These are phyloP conservation scores for Aureobasidium sp. DNA, from an alignment of 2,329 filamentous ascomycete genomes.

Conservation along the genomic window DNA sequence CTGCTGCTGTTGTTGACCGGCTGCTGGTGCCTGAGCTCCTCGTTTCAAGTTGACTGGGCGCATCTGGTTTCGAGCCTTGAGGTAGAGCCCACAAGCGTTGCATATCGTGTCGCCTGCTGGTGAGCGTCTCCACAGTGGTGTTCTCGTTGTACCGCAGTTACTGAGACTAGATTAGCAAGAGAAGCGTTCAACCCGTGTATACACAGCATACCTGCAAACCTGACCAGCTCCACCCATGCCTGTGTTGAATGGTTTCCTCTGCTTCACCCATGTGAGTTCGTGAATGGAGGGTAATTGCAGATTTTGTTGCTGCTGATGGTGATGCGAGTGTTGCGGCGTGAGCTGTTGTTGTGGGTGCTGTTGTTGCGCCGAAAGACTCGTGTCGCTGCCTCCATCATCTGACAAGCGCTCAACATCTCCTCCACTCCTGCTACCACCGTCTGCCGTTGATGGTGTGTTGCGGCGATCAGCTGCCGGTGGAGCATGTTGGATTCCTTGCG, in stretches of 20 bases:
- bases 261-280: constrained; percentile 17
- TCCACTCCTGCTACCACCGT: constrained; percentile 10
- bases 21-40: constrained; percentile 42
- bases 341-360: constrained; percentile 17
- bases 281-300: constrained; percentile 14
- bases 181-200: not conserved
- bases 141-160: constrained; percentile 91
- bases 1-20: constrained; percentile 29
- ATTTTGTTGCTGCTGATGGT: constrained; percentile 16
- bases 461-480: constrained; percentile 18
- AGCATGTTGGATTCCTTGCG: constrained; percentile 29
- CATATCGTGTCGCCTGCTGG: constrained; percentile 92
- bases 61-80: constrained; percentile 86
- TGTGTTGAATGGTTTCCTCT: constrained; percentile 16
- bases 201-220: constrained; percentile 58
- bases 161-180: constrained; percentile 41
- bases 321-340: constrained; percentile 14
- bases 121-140: constrained; percentile 88
- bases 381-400: not conserved
- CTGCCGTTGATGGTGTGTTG: constrained; percentile 16
- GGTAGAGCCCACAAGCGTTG: constrained; percentile 92
- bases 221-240: constrained; percentile 42
- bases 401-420: constrained; percentile 12
- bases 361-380: constrained; percentile 4
- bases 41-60: constrained; percentile 87